Evolutionary conservation across 495 filamentous ascomycete species (phyloP), one percentile per base, ranked within the genome.

Genomic region (Xylaria grammica): DNA sequence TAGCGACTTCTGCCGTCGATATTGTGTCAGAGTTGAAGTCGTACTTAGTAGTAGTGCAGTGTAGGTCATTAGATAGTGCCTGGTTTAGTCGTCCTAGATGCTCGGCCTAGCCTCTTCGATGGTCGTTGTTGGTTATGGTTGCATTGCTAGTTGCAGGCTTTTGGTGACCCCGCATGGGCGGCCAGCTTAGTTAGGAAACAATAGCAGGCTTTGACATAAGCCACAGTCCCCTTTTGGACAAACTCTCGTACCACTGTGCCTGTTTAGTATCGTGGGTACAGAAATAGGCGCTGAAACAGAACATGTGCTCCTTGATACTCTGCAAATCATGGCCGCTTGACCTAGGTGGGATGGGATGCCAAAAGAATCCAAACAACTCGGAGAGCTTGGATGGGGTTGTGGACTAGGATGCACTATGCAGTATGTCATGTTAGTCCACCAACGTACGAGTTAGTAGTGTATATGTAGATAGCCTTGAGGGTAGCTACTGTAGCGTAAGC

Each of bases 81-180:
- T n/a, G n/a, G n/a, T n/a, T n/a, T 42, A 42, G 17, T 42, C 7
- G 17, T 42, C 40, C 8, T 42, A 15, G 40, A 42, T 42, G 7
- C 40, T 42, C 3, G 40, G 6, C 40, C 40, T 17, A 15, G 40
- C 17, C 40, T 36, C 11, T 11, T 36, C 40, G 40, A 11, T 42
- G n/a, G n/a, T n/a, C n/a, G 40, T 42, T 42, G 40, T 36, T 36
- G 40, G 40, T 42, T n/a, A 15, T 57, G 15, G 38, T 29, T 34
- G 56, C 56, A 59, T 32, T 17, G 40, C 15, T 42, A 15, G 40
- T 42, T 42, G 40, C 40, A 42, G 40, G 40, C 17, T 42, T 15
- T 42, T 56, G 53, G 53, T 26, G 56, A 44, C 40, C 56, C 56
- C 56, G 56, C 56, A 59, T 59, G 29, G 8, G 27, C 48, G 24